Conservation (phyloP, 176 grass and related monocot genomes). For the Zoysia japonica region DNA sequence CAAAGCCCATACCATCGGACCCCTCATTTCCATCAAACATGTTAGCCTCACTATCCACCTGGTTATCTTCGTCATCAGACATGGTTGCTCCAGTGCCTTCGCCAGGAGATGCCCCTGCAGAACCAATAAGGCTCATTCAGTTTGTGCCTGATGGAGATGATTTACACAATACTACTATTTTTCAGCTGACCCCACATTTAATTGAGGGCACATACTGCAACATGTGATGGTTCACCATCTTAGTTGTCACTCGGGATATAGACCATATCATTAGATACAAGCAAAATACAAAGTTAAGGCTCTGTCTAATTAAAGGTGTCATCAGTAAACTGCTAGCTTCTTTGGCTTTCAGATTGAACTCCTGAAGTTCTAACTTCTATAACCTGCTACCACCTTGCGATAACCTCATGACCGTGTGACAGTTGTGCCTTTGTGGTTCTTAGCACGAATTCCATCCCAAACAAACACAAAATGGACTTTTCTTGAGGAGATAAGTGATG, state of each 20-base stretch:
- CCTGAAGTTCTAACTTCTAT: background rate
- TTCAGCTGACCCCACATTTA: background rate
- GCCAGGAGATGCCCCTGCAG: slow-evolving; percentile 87
- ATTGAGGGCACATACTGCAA: background rate
- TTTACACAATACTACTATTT: background rate
- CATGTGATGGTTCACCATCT: background rate
- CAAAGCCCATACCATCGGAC: slow-evolving; percentile 85
- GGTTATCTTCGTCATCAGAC: slow-evolving; percentile 98
- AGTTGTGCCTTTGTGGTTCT: background rate
- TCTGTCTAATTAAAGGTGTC: background rate
- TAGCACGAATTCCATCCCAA: background rate
- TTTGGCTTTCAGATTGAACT: background rate
- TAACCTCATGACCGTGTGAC: background rate
- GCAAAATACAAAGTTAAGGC: background rate
- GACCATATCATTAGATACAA: background rate
- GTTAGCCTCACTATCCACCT: slow-evolving; percentile 81
- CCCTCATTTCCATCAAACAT: slow-evolving; percentile 75
- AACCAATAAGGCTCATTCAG: slow-evolving; percentile 25
- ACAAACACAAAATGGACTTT: background rate
- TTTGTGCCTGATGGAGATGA: background rate
- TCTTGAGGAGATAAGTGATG: background rate
- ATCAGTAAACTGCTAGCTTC: background rate
- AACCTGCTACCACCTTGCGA: background rate
- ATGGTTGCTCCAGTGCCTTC: slow-evolving; percentile 96
- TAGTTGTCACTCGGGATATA: background rate